Conservation (phyloP, 139 green algal genomes). For the Spirogloea muscicola region DNA sequence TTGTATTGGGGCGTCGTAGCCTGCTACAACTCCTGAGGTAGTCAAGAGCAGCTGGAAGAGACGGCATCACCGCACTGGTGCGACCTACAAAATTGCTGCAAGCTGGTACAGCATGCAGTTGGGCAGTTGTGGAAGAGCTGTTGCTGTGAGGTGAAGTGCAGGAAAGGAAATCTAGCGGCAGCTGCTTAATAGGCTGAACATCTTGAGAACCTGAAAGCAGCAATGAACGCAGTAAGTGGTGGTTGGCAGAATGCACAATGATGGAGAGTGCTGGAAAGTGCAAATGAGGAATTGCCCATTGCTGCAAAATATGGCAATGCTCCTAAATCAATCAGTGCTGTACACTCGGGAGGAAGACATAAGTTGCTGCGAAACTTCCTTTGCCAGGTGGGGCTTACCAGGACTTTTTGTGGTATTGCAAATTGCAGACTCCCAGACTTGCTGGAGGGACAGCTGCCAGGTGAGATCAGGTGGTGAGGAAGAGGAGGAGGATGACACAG, state of each 20-base stretch:
- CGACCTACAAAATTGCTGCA: slow-evolving; percentile 18
- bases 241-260: background rate
- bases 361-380: background rate
- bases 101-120: background rate
- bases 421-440: background rate
- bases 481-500: slow-evolving; percentile 41
- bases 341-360: background rate
- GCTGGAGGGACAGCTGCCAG: background rate
- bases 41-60: slow-evolving; percentile 57
- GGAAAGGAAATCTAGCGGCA: background rate
- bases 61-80: slow-evolving; percentile 59
- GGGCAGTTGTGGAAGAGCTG: background rate
- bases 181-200: background rate
- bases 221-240: background rate
- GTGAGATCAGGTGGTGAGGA: background rate
- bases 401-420: background rate
- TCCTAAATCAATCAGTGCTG: background rate
- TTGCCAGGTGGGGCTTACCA: background rate
- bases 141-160: background rate
- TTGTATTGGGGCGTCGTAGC: slow-evolving; percentile 11
- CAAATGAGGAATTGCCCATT: background rate
- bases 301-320: background rate
- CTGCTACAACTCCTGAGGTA: slow-evolving; percentile 53
- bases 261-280: background rate
- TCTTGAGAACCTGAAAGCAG: background rate